Evolutionary conservation across 1,284 basidiomycete genomes (phyloP).

Genomic region (Moesziomyces globuligerus): DNA sequence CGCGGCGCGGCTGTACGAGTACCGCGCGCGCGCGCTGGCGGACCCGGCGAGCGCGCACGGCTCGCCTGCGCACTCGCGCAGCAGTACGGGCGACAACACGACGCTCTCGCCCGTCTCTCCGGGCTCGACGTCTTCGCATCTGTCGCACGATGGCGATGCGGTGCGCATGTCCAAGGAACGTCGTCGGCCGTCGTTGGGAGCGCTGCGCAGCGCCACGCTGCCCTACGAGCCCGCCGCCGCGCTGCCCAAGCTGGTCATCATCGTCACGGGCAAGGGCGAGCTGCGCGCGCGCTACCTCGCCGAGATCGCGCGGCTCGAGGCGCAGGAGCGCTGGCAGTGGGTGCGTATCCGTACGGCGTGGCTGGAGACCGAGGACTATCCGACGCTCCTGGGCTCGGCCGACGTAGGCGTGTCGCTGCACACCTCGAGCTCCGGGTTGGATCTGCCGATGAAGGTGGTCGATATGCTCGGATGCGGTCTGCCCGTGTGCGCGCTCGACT

Average conservation of each 20-base stretch:
- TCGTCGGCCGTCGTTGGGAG: slow-evolving; percentile 32
- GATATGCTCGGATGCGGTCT: slow-evolving; percentile 98
- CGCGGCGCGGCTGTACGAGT: slow-evolving; percentile 73
- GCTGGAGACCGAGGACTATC: slow-evolving; percentile 57
- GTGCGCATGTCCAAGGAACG: slow-evolving; percentile 33
- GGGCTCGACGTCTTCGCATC: slow-evolving; percentile 9
- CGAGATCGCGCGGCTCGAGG: slow-evolving; percentile 74
- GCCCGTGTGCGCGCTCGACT: slow-evolving; percentile 89
- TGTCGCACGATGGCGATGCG: slow-evolving; percentile 3
- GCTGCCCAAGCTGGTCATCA: slow-evolving; percentile 71
- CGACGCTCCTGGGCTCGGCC: slow-evolving; percentile 75
- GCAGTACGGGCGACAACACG: slow-evolving; percentile 20
- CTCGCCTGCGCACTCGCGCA: slow-evolving; percentile 16
- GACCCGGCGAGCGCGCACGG: neutral
- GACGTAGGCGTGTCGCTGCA: slow-evolving; percentile 93
- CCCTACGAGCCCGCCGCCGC: slow-evolving; percentile 31
- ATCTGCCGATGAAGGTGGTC: slow-evolving; percentile 99
- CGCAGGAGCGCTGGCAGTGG: slow-evolving; percentile 77
- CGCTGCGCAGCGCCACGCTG: slow-evolving; percentile 22
- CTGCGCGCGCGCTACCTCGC: slow-evolving; percentile 79
- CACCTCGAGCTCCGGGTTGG: slow-evolving; percentile 85
- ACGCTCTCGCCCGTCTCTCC: slow-evolving; percentile 26
- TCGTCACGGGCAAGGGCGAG: slow-evolving; percentile 93
- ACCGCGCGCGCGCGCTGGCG: slow-evolving; percentile 68
- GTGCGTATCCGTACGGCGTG: slow-evolving; percentile 75